Conservation (phyloP, 2,329 filamentous ascomycete species). For the Cladosporium sp. region DNA sequence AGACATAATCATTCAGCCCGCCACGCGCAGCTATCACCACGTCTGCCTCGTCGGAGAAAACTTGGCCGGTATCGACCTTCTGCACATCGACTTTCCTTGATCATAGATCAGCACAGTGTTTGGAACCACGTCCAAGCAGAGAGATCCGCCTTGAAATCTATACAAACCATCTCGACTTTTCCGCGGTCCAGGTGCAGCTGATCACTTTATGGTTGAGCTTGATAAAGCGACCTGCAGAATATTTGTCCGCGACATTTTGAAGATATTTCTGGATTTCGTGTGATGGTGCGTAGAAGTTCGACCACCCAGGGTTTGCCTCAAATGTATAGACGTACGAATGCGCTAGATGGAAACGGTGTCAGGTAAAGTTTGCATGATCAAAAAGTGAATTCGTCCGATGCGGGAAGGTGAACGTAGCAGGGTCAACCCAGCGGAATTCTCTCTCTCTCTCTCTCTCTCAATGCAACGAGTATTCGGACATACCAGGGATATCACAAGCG, state of each 20-base stretch:
- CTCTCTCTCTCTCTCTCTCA: no score
- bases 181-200: constrained; percentile 26
- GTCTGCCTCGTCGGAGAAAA: no score
- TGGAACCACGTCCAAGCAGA: constrained; percentile 25
- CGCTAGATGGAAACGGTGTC: neutral
- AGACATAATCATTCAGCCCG: constrained; percentile 22
- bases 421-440: no score
- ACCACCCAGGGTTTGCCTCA: constrained; percentile 26
- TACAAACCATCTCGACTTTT: no score
- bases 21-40: neutral
- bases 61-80: constrained; percentile 19
- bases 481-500: neutral
- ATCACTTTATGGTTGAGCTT: constrained; percentile 21
- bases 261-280: constrained; percentile 33
- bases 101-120: constrained; percentile 12
- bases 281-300: constrained; percentile 33
- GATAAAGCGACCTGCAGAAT: constrained; percentile 14
- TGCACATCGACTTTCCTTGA: constrained; percentile 27
- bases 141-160: no score
- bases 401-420: no score
- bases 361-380: neutral
- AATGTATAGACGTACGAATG: constrained; percentile 34
- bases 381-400: no score
- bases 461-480: neutral
- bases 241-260: constrained; percentile 9